Evolutionary conservation across 2,329 filamentous ascomycete species (phyloP), one percentile per base, ranked within the genome.

Genomic region (Beauveria sp.): DNA sequence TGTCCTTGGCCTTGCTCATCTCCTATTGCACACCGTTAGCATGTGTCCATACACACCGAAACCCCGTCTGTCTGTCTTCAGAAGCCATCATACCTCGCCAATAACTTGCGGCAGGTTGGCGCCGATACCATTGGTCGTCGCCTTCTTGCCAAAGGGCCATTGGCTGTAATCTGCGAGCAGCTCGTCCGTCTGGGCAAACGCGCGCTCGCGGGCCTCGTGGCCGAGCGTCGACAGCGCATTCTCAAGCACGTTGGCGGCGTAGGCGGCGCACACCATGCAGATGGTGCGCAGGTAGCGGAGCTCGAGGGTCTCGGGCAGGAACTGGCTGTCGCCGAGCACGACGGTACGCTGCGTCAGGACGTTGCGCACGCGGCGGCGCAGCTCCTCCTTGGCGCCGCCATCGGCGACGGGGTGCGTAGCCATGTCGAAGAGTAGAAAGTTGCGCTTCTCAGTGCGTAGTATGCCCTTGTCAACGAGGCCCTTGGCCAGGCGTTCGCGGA

Each of bases 361-460:
- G 73, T 90, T 96, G 72, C 93, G 88, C 66, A 98, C 93, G 69
- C 95, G 89, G 72, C 90, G 87, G 70, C 95, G 86, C 70, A 99
- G 95, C 79, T 99, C 95, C 72, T 98, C 95, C 80, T 99, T 99
- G 70, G 95, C 95, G 70, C 91, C 93, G 66, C 92, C 90, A 71
- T 99, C 95, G 66, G 92, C 93, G 62, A 99, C 93, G 47, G 95
- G 95, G 75, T 99, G 95, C 66, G 95, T 99, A 62, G 95, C 95
- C 95, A 99, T 99, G 79, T 99, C 95, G 81, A 99, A 99, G 66
- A 99, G 89, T 66, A 99, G 85, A 80, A 99, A 99, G 81, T 99
- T 99, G 77, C 92, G 91, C 82, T 99, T 99, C 77, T 99, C 95
- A 64, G 95, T 99, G 69, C 95, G 91, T 62, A 99, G 85, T 73